These are phyloP conservation scores for Kluyveromyces sp. DNA, from an alignment of 1,139 yeast species.

Conservation along the genomic window DNA sequence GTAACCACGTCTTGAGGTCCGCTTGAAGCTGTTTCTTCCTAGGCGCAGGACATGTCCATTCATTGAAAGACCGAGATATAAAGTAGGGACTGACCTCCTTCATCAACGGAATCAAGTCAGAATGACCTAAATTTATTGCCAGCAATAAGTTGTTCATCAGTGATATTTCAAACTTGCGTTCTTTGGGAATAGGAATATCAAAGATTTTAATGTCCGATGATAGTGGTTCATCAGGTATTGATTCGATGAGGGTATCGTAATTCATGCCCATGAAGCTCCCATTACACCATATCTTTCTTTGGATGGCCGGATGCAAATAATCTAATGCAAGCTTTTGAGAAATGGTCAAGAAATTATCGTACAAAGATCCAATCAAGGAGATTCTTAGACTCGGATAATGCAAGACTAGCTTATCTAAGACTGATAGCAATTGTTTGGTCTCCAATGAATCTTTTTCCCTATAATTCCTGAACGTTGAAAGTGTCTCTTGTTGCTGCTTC, in stretches of 20 bases:
- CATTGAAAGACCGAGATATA: slow-evolving; percentile 32
- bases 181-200: slow-evolving; percentile 19
- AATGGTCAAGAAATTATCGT: slow-evolving; percentile 31
- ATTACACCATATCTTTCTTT: slow-evolving; percentile 31
- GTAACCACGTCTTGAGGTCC: slow-evolving; percentile 26
- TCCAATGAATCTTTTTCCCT: slow-evolving; percentile 22
- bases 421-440: slow-evolving; percentile 19
- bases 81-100: slow-evolving; percentile 28
- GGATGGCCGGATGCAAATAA: slow-evolving; percentile 29
- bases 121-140: slow-evolving; percentile 26
- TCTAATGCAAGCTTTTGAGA: slow-evolving; percentile 30
- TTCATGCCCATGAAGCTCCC: slow-evolving; percentile 25
- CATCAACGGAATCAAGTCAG: slow-evolving; percentile 25
- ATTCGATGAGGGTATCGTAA: slow-evolving; percentile 9
- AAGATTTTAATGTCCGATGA: slow-evolving; percentile 13
- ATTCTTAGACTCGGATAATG: slow-evolving; percentile 24
- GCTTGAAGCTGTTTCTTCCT: slow-evolving; percentile 24
- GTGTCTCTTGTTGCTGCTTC: slow-evolving; percentile 22
- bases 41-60: slow-evolving; percentile 27
- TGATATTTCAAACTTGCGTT: slow-evolving; percentile 27
- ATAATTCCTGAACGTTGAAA: slow-evolving; percentile 22
- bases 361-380: slow-evolving; percentile 26
- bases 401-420: slow-evolving; percentile 27
- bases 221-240: not conserved
- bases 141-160: slow-evolving; percentile 23